Conservation (phyloP, 441 rosid genomes). For the Jatropha podagrica region DNA sequence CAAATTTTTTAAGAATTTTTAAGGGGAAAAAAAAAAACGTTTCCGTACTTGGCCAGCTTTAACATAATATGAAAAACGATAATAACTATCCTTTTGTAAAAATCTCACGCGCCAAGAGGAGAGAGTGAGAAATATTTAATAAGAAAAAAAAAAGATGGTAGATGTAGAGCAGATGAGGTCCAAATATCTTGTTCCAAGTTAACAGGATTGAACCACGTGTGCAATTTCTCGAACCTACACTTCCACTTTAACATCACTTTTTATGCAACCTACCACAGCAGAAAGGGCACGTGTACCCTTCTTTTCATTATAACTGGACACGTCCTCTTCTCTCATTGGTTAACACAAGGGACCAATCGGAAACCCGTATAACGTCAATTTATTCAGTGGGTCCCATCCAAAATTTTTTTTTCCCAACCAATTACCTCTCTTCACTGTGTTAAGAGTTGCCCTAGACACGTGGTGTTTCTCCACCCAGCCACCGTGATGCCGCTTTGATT, state of each 20-base stretch:
- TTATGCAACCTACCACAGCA: not conserved
- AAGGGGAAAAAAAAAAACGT: too few species aligned
- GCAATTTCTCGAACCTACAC: conserved; percentile 6
- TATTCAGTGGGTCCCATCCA: not conserved
- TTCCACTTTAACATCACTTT: not conserved
- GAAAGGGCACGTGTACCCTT: conserved; percentile 1
- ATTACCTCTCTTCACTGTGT: conserved; percentile 17
- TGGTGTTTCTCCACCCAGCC: conserved; percentile 27
- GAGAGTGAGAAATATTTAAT: not conserved
- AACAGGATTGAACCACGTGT: conserved; percentile 19
- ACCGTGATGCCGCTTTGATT: conserved; percentile 34
- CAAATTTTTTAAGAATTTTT: too few species aligned
- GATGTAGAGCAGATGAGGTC: not conserved
- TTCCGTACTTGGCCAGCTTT: too few species aligned
- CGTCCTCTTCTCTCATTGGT: not conserved
- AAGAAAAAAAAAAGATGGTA: not conserved
- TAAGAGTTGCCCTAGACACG: conserved; percentile 48
- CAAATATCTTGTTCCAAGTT: conserved; percentile 6
- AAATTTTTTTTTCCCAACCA: conserved; percentile 13
- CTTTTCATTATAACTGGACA: not conserved
- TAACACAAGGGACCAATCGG: not conserved
- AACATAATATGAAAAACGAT: too few species aligned
- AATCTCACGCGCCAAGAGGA: not conserved
- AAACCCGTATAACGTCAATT: not conserved
- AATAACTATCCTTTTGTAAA: too few species aligned